phyloP scores from a whole-genome alignment of 257 asterid genomes.

The Scutellaria minor region DNA sequence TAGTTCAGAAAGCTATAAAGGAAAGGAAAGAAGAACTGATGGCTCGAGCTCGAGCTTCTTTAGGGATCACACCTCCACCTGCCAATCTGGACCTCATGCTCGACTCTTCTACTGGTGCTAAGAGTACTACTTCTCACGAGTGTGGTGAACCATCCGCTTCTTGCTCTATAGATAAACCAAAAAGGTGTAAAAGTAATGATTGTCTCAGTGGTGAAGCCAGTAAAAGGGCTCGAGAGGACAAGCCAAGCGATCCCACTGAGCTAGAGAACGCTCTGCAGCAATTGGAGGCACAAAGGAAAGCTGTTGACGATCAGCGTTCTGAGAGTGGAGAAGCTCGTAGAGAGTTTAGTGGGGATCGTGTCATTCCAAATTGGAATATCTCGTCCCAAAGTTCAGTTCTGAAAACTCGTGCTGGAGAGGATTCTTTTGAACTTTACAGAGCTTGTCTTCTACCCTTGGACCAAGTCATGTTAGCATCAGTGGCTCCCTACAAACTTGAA shows the following conservation, averaged over 20 bases:
- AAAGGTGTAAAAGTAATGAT: background rate
- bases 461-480: background rate
- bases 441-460: slow-evolving; percentile 22
- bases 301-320: background rate
- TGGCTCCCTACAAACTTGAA: background rate
- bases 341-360: background rate
- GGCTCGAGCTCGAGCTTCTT: slow-evolving; percentile 21
- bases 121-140: background rate
- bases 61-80: background rate
- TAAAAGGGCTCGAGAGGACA: background rate
- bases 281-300: background rate
- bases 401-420: slow-evolving; percentile 9
- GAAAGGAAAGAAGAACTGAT: slow-evolving; percentile 14
- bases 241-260: background rate
- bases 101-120: background rate
- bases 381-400: background rate
- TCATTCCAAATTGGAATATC: background rate
- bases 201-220: background rate
- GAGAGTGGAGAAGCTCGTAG: background rate
- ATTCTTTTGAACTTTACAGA: slow-evolving; percentile 15
- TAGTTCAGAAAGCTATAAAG: slow-evolving; percentile 15
- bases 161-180: background rate
- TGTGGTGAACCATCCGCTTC: background rate
- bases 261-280: background rate
- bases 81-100: background rate